A percentile compares a stretch with the other conserved stretches of the same genome.
Conservation (phyloP, 2,329 filamentous ascomycete species). For the Penicillium sp. region DNA sequence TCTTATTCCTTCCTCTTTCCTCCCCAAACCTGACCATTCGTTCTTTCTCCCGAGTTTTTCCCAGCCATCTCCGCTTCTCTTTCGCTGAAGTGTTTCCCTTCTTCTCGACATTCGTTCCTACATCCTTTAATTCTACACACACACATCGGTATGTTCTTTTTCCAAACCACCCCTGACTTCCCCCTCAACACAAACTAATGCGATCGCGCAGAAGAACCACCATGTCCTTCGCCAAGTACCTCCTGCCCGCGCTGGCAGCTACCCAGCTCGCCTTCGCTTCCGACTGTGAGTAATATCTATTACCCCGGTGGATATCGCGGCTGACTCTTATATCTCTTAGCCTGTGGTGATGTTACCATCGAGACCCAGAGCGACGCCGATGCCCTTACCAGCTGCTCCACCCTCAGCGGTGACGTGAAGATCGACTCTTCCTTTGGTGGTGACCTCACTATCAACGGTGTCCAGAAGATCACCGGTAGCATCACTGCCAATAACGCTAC, state of each 20-base stretch:
- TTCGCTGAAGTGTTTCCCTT: constrained; percentile 29
- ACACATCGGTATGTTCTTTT: constrained; percentile 12
- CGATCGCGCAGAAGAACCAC: constrained; percentile 7
- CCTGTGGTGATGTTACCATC: constrained; percentile 36
- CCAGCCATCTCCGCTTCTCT: constrained; percentile 14
- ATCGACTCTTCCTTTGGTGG: constrained; percentile 56
- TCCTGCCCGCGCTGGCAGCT: constrained; percentile 54
- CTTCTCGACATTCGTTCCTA: constrained; percentile 32
- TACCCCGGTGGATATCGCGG: not conserved
- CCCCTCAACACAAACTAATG: constrained; percentile 5
- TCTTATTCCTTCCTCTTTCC: constrained; percentile 35
- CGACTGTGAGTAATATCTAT: constrained; percentile 20
- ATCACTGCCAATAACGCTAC: constrained; percentile 52
- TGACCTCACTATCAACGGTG: constrained; percentile 59
- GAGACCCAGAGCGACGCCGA: constrained; percentile 60
- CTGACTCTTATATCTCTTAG: not conserved
- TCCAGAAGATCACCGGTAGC: constrained; percentile 56
- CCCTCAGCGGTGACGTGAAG: constrained; percentile 63
- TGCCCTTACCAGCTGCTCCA: constrained; percentile 62
- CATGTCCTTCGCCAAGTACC: constrained; percentile 54
- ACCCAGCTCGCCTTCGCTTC: constrained; percentile 50
- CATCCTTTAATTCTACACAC: constrained; percentile 24
- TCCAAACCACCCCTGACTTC: not conserved
- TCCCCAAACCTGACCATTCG: constrained; percentile 27
- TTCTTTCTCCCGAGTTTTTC: constrained; percentile 21